Percentiles rank a stretch among this genome's conserved stretches.
Evolutionary conservation across 108 stramenopile species (phyloP).

Genomic region (Seminavis robusta): DNA sequence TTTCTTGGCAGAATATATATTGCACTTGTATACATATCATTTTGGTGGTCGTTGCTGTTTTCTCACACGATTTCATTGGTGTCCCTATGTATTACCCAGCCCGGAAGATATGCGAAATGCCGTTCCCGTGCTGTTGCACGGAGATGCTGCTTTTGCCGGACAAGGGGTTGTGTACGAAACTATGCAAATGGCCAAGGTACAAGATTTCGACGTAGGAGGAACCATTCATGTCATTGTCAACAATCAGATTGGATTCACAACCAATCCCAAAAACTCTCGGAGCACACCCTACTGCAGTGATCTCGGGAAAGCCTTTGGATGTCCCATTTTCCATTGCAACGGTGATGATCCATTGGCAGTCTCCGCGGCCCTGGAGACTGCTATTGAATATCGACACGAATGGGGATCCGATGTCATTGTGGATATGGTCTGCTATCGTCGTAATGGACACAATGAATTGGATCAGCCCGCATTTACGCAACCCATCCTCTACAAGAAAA

Average conservation of each 20-base stretch:
- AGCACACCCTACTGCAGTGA: conserved; percentile 97
- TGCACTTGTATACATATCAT: neutral
- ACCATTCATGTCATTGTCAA: conserved; percentile 99
- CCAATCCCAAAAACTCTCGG: conserved; percentile 92
- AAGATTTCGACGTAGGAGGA: conserved; percentile 95
- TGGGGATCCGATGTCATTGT: conserved; percentile 97
- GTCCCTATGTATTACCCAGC: conserved; percentile 7
- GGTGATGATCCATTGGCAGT: conserved; percentile 98
- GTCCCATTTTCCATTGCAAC: conserved; percentile 99
- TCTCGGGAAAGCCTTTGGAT: conserved; percentile 96
- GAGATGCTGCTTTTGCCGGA: conserved; percentile 99
- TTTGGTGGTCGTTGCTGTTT: conserved; percentile 1
- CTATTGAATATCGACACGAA: conserved; percentile 95
- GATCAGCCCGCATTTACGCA: conserved; percentile 99
- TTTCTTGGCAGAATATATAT: neutral
- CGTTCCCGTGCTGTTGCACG: conserved; percentile 97
- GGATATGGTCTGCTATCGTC: conserved; percentile 98
- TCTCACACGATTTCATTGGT: conserved; percentile 3
- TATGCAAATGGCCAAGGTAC: conserved; percentile 91
- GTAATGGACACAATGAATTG: conserved; percentile 99
- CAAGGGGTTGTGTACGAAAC: conserved; percentile 99
- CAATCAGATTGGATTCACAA: conserved; percentile 99
- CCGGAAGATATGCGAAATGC: conserved; percentile 74
- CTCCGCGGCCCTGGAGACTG: conserved; percentile 92
- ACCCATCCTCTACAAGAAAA: conserved; percentile 91